Evolutionary conservation across 192 early-diverging fungal genomes (phyloP).

Genomic region (Coemansia sp.): DNA sequence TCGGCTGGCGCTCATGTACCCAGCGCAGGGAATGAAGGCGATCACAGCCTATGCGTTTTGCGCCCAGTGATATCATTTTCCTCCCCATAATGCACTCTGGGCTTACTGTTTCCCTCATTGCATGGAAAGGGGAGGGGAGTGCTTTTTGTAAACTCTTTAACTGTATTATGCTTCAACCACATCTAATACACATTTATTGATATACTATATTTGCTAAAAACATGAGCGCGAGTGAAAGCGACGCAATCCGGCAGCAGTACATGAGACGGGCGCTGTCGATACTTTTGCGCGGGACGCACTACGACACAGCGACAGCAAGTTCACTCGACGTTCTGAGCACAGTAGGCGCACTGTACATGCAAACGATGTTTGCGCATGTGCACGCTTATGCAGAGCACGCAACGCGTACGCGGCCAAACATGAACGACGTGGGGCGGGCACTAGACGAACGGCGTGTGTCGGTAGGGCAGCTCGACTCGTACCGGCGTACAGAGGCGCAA

Average conservation of each 20-base stretch:
- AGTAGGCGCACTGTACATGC: slow-evolving; percentile 46
- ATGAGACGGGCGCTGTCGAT: slow-evolving; percentile 43
- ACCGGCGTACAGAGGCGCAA: slow-evolving; percentile 19
- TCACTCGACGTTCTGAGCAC: slow-evolving; percentile 47
- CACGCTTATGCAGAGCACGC: slow-evolving; percentile 54
- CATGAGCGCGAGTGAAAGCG: slow-evolving; percentile 25
- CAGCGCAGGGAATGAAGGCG: slow-evolving; percentile 60
- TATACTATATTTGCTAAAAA: not conserved
- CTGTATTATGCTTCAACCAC: no score
- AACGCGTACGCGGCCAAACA: slow-evolving; percentile 51
- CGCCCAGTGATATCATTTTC: slow-evolving; percentile 19
- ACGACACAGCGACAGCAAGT: slow-evolving; percentile 25
- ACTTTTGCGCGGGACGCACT: slow-evolving; percentile 30
- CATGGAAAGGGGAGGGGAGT: no score
- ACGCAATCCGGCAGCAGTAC: slow-evolving; percentile 29
- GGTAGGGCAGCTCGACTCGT: slow-evolving; percentile 31
- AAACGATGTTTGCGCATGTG: slow-evolving; percentile 49
- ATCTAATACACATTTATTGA: no score
- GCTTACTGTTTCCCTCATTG: not conserved
- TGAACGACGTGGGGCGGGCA: slow-evolving; percentile 52
- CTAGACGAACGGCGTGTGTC: slow-evolving; percentile 44
- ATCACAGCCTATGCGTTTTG: slow-evolving; percentile 57
- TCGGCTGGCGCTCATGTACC: slow-evolving; percentile 70
- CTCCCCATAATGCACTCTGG: not conserved
- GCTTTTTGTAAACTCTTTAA: no score